Evolutionary conservation across 495 filamentous ascomycete species (phyloP).

Genomic region (Tuber calosporum): DNA sequence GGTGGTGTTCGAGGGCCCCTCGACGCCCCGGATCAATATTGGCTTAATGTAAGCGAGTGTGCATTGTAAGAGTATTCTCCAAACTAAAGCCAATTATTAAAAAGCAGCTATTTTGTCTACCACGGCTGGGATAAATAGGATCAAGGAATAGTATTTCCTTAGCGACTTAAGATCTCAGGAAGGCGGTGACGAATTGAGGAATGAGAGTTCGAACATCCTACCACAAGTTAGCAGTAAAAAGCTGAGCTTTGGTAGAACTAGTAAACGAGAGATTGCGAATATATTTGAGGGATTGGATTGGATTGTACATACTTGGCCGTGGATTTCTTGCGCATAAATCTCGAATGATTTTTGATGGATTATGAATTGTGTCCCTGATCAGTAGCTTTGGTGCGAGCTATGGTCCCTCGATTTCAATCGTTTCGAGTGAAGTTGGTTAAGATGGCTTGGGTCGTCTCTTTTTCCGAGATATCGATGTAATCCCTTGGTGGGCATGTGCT

Average conservation of each 20-base stretch:
- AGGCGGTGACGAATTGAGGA: too few relatives aligned
- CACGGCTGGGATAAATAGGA: background rate
- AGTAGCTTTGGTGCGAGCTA: background rate
- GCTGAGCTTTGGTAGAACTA: too few relatives aligned
- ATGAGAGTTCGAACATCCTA: too few relatives aligned
- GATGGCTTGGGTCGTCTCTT: background rate
- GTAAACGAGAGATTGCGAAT: too few relatives aligned
- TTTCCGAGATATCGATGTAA: background rate
- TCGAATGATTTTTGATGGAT: background rate
- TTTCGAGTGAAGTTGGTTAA: background rate
- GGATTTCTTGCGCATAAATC: too few relatives aligned
- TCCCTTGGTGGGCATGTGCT: too few relatives aligned
- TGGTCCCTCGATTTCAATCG: background rate
- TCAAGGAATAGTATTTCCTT: background rate
- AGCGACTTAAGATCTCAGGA: too few relatives aligned
- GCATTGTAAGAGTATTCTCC: background rate
- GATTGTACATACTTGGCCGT: background rate
- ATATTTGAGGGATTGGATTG: too few relatives aligned
- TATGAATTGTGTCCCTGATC: background rate
- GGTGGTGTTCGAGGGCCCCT: background rate
- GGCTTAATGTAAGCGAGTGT: background rate
- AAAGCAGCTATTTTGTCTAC: background rate
- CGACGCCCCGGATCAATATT: background rate
- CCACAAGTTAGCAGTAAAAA: too few relatives aligned
- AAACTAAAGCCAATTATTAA: background rate